These are phyloP conservation scores for Alternaria burnsii DNA, from an alignment of 2,329 filamentous ascomycete species.

Conservation along the genomic window DNA sequence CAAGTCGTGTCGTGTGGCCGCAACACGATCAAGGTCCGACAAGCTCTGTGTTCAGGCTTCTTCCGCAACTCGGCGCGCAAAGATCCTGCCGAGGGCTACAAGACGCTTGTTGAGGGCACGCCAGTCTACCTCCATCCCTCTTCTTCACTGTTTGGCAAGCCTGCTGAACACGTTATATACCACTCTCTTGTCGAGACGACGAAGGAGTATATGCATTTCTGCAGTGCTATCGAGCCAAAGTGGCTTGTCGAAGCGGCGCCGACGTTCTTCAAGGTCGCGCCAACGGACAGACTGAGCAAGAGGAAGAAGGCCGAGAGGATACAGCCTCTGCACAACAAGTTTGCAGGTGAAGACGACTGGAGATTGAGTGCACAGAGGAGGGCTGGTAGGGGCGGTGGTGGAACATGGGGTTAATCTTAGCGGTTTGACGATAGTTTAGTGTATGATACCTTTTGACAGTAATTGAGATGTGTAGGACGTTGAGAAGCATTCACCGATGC, in stretches of 20 bases:
- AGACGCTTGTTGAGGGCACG: slow-evolving; percentile 94
- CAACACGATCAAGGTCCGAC: slow-evolving; percentile 85
- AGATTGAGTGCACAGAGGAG: slow-evolving; percentile 86
- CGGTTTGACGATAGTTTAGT: not conserved
- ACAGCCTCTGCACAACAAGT: slow-evolving; percentile 93
- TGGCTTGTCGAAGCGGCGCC: slow-evolving; percentile 95
- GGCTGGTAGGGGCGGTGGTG: slow-evolving; percentile 85
- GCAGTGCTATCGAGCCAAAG: slow-evolving; percentile 92
- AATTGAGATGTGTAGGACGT: not conserved
- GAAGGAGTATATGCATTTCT: slow-evolving; percentile 98
- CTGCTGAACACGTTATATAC: slow-evolving; percentile 95
- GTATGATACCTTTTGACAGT: slow-evolving; percentile 3
- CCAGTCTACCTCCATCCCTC: slow-evolving; percentile 94
- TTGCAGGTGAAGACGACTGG: slow-evolving; percentile 94
- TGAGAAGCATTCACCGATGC: not conserved
- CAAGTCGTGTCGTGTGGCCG: slow-evolving; percentile 83
- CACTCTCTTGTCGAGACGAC: slow-evolving; percentile 90
- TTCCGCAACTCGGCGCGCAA: slow-evolving; percentile 96
- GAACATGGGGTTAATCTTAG: slow-evolving; percentile 80
- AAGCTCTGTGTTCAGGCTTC: slow-evolving; percentile 90
- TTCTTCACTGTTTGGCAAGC: slow-evolving; percentile 92
- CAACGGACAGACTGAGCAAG: slow-evolving; percentile 86
- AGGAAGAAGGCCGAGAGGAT: slow-evolving; percentile 94
- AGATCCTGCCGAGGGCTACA: slow-evolving; percentile 95
- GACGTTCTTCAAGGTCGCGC: slow-evolving; percentile 97